Conservation (phyloP, 148 eudicot genomes). For the Nepenthes gracilis region DNA sequence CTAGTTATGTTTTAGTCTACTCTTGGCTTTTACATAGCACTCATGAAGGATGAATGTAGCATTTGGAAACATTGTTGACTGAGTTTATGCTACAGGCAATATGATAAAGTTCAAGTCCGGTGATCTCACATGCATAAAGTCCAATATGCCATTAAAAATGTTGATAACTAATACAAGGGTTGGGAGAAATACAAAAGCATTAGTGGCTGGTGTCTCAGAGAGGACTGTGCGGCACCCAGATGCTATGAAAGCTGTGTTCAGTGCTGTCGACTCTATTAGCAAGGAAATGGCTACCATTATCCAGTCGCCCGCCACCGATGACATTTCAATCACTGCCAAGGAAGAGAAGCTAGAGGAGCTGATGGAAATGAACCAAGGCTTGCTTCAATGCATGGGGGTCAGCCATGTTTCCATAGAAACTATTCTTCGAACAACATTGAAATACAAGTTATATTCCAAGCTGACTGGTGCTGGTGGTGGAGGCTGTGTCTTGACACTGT, state of each 20-base stretch:
- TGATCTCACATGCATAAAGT: slow-evolving; percentile 56
- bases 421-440: slow-evolving; percentile 64
- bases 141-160: slow-evolving; percentile 70
- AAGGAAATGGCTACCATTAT: slow-evolving; percentile 62
- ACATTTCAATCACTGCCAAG: slow-evolving; percentile 40
- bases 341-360: slow-evolving; percentile 77
- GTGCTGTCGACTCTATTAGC: slow-evolving; percentile 88
- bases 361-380: slow-evolving; percentile 95
- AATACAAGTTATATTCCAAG: slow-evolving; percentile 75
- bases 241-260: slow-evolving; percentile 71
- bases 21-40: no score
- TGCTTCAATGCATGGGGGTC: slow-evolving; percentile 98
- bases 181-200: slow-evolving; percentile 92
- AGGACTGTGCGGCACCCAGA: slow-evolving; percentile 57
- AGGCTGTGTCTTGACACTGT: slow-evolving; percentile 83
- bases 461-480: slow-evolving; percentile 99
- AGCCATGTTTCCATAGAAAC: slow-evolving; percentile 91
- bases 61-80: background rate
- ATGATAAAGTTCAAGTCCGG: slow-evolving; percentile 87
- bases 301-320: slow-evolving; percentile 52
- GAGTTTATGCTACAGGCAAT: slow-evolving; percentile 47
- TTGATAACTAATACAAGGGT: slow-evolving; percentile 87
- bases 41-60: no score
- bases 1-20: no score
- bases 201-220: slow-evolving; percentile 85